A percentile compares a stretch with the other conserved stretches of the same genome.
Conservation (phyloP, 371 early-diverging fungal genomes). For the Apophysomyces elegans region DNA sequence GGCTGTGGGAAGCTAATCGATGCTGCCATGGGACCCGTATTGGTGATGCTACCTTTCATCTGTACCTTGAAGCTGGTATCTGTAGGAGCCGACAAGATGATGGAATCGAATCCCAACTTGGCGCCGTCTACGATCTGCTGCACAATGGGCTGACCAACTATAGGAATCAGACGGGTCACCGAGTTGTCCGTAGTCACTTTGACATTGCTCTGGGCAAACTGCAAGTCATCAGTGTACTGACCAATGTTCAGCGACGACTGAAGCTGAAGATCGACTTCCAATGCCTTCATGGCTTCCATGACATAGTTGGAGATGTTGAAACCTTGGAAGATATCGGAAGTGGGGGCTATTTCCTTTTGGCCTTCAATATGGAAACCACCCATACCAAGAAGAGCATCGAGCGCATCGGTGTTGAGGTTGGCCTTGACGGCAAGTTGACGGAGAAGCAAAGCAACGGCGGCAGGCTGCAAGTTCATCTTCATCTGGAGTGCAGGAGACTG, state of each 20-base stretch:
- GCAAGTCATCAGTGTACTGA: slow-evolving; percentile 47
- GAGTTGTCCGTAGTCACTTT: slow-evolving; percentile 45
- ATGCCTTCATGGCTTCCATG: slow-evolving; percentile 52
- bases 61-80: slow-evolving; percentile 51
- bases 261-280: slow-evolving; percentile 54
- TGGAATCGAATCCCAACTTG: slow-evolving; percentile 48
- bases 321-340: slow-evolving; percentile 38
- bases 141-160: slow-evolving; percentile 60
- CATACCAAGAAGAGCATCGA: slow-evolving; percentile 52
- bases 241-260: slow-evolving; percentile 52
- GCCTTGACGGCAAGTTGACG: slow-evolving; percentile 49
- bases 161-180: slow-evolving; percentile 51
- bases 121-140: slow-evolving; percentile 55
- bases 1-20: slow-evolving; percentile 56
- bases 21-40: slow-evolving; percentile 66
- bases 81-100: slow-evolving; percentile 49
- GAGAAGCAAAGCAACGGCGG: slow-evolving; percentile 45
- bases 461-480: slow-evolving; percentile 46
- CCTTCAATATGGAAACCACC: slow-evolving; percentile 46
- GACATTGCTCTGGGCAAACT: slow-evolving; percentile 53
- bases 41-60: slow-evolving; percentile 53
- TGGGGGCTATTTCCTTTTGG: slow-evolving; percentile 37
- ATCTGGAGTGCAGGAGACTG: slow-evolving; percentile 38
- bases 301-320: slow-evolving; percentile 54
- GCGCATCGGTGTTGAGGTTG: slow-evolving; percentile 43